A percentile compares a stretch with the other conserved stretches of the same genome.
Evolutionary conservation across 1,284 basidiomycete genomes (phyloP).

Genomic region (Puccinia horiana): DNA sequence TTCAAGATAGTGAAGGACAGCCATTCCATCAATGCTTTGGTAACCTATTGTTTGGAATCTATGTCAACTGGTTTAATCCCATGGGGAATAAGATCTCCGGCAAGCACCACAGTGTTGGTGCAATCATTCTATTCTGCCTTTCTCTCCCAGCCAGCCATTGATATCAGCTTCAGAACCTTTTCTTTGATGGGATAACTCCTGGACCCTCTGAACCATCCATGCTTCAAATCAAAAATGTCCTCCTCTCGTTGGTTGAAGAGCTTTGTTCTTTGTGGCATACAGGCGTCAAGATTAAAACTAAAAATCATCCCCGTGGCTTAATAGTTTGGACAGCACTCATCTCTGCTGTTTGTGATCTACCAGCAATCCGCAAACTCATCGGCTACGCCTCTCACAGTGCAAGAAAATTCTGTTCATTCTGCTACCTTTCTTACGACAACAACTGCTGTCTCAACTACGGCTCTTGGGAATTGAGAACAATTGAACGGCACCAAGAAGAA

Average conservation of each 20-base stretch:
- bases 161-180: conserved; percentile 34
- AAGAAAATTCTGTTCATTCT: conserved; percentile 28
- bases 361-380: conserved; percentile 25
- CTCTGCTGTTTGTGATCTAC: conserved; percentile 29
- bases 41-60: conserved; percentile 37
- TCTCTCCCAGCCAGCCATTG: conserved; percentile 30
- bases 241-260: conserved; percentile 15
- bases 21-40: conserved; percentile 14
- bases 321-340: conserved; percentile 22
- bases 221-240: conserved; percentile 35
- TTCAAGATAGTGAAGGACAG: neutral
- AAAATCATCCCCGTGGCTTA: neutral
- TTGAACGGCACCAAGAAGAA: conserved; percentile 9
- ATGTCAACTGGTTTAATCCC: conserved; percentile 41
- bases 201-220: conserved; percentile 27
- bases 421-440: conserved; percentile 14
- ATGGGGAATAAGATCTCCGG: conserved; percentile 22
- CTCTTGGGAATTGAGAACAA: neutral
- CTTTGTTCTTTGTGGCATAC: neutral
- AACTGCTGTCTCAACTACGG: conserved; percentile 2
- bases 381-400: conserved; percentile 43
- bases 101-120: conserved; percentile 33
- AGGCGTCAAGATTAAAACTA: conserved; percentile 19
- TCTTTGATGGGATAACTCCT: conserved; percentile 37
- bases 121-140: conserved; percentile 34